A percentile compares a stretch with the other conserved stretches of the same genome.
phyloP scores from a whole-genome alignment of 2,329 filamentous ascomycete species.

The Fusarium nurragi region DNA sequence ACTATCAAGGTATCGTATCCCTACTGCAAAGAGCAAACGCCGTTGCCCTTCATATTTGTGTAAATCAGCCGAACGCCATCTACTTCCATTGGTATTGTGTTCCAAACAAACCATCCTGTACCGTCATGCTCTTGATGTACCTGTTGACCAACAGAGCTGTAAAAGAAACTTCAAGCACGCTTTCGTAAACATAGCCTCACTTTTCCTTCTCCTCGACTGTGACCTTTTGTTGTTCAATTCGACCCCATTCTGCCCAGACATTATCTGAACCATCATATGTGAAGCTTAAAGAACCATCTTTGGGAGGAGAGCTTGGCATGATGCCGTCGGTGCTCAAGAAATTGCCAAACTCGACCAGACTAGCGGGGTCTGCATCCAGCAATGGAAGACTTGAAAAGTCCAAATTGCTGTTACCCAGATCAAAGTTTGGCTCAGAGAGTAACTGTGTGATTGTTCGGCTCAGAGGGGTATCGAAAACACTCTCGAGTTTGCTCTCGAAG shows the following conservation, averaged over 20 bases:
- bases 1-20: constrained; percentile 31
- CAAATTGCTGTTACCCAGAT: constrained; percentile 54
- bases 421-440: constrained; percentile 65
- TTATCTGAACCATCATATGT: constrained; percentile 46
- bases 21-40: constrained; percentile 9
- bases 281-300: constrained; percentile 41
- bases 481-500: constrained; percentile 52
- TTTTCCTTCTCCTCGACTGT: constrained; percentile 32
- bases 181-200: constrained; percentile 24
- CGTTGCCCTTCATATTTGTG: constrained; percentile 13
- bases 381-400: constrained; percentile 55
- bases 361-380: constrained; percentile 50
- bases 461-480: constrained; percentile 64
- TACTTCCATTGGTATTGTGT: constrained; percentile 16
- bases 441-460: constrained; percentile 71
- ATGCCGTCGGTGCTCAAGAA: constrained; percentile 59
- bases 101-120: constrained; percentile 21
- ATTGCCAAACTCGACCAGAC: constrained; percentile 58
- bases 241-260: constrained; percentile 46
- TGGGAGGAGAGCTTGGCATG: constrained; percentile 61
- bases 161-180: constrained; percentile 12
- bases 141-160: constrained; percentile 34
- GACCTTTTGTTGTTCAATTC: constrained; percentile 28
- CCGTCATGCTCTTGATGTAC: constrained; percentile 23
- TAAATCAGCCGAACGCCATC: constrained; percentile 29